Percentiles rank a stretch among this genome's conserved stretches.
Conservation (phyloP, 169 alveolate species). For the Cryptosporidium sp. region DNA sequence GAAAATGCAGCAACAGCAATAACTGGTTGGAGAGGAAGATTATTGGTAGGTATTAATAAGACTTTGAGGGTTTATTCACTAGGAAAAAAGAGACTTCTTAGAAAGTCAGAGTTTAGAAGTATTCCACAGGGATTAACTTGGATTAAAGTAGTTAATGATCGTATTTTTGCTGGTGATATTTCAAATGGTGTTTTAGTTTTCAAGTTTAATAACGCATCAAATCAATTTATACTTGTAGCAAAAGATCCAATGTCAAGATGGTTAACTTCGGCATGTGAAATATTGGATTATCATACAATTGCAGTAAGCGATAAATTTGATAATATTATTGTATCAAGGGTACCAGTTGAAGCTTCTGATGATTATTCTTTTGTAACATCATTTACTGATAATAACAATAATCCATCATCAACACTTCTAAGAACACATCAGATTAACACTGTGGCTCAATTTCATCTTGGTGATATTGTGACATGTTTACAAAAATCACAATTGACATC, state of each 20-base stretch:
- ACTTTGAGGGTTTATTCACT: constrained; percentile 93
- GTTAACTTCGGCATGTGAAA: constrained; percentile 91
- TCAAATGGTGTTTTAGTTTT: constrained; percentile 94
- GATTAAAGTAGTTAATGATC: constrained; percentile 86
- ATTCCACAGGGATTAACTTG: constrained; percentile 85
- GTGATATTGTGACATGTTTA: constrained; percentile 96
- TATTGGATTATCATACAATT: constrained; percentile 96
- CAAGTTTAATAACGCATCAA: constrained; percentile 85
- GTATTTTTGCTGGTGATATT: constrained; percentile 94
- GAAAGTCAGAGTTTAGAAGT: constrained; percentile 94
- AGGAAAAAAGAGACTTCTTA: constrained; percentile 96
- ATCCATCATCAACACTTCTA: background rate
- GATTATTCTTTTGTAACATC: constrained; percentile 23
- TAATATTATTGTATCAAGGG: constrained; percentile 88
- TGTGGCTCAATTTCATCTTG: constrained; percentile 95
- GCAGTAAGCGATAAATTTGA: constrained; percentile 95
- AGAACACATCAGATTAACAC: constrained; percentile 78
- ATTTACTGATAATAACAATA: background rate
- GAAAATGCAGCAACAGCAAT: constrained; percentile 66
- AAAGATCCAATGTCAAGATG: constrained; percentile 95
- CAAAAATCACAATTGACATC: constrained; percentile 90
- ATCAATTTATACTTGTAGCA: constrained; percentile 84
- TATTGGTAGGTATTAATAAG: constrained; percentile 29
- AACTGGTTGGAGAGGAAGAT: constrained; percentile 70
- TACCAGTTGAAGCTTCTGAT: constrained; percentile 81